A percentile compares a stretch with the other conserved stretches of the same genome.
Evolutionary conservation across 306 rosid genomes (phyloP).

Genomic region (Datisca glomerata): DNA sequence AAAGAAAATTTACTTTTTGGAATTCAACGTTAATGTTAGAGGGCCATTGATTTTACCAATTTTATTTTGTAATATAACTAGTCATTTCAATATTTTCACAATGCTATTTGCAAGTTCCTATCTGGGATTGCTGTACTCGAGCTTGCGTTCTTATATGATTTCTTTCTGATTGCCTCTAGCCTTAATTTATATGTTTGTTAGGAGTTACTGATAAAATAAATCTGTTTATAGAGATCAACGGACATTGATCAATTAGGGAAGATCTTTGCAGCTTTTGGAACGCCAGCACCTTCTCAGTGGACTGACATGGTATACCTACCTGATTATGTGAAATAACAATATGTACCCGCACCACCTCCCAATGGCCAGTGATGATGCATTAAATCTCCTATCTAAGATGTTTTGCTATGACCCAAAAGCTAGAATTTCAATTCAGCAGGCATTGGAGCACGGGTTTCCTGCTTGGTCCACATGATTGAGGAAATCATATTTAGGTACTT

Average conservation of each 20-base stretch:
- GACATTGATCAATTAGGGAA: no score
- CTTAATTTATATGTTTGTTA: no score
- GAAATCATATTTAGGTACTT: constrained; percentile 51
- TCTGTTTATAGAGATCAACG: no score
- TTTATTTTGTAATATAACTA: no score
- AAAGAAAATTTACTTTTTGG: no score
- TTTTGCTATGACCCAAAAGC: constrained; percentile 85
- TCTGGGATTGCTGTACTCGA: no score
- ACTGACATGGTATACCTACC: constrained; percentile 81
- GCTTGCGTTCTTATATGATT: constrained; percentile 1
- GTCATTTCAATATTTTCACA: no score
- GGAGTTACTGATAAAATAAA: no score
- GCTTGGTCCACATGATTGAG: constrained; percentile 11
- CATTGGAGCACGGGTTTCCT: constrained; percentile 73
- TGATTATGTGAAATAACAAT: constrained; percentile 91
- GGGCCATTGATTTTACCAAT: no score
- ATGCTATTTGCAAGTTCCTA: no score
- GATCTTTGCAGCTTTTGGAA: constrained; percentile 88
- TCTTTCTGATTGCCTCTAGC: constrained; percentile 11
- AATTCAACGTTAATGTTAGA: no score
- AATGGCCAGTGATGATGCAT: constrained; percentile 80
- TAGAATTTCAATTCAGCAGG: constrained; percentile 80
- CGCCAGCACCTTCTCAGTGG: constrained; percentile 89
- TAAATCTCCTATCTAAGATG: constrained; percentile 85
- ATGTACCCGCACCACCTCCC: constrained; percentile 79